A percentile compares a stretch with the other conserved stretches of the same genome.
phyloP scores from a whole-genome alignment of 2,329 filamentous ascomycete genomes.

The Microcyclospora pomicola region DNA sequence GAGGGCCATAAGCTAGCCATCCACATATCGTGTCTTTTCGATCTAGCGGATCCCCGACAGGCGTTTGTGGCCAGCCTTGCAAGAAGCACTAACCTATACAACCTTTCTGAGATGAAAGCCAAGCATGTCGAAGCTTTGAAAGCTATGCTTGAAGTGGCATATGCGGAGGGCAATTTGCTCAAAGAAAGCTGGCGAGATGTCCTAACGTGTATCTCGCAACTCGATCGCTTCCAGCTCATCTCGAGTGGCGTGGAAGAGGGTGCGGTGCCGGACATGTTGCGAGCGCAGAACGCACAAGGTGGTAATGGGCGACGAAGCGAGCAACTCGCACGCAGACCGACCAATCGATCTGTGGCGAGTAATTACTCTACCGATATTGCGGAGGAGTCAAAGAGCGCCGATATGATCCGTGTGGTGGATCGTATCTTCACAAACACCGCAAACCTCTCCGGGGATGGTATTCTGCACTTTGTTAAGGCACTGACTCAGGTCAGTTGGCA shows the following conservation, averaged over 20 bases:
- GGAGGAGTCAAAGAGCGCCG: conserved; percentile 79
- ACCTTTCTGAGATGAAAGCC: conserved; percentile 83
- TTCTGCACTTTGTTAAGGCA: conserved; percentile 85
- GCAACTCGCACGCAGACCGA: conserved; percentile 42
- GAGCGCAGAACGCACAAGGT: conserved; percentile 34
- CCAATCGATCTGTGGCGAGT: conserved; percentile 28
- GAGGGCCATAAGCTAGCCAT: conserved; percentile 93
- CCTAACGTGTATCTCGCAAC: conserved; percentile 84
- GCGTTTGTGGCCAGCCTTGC: conserved; percentile 89
- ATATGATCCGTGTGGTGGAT: conserved; percentile 85
- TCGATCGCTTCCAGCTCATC: conserved; percentile 88
- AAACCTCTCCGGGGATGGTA: conserved; percentile 82
- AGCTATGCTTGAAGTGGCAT: conserved; percentile 77
- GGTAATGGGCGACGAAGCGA: conserved; percentile 26
- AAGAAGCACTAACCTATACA: conserved; percentile 91
- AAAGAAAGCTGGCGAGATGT: conserved; percentile 92
- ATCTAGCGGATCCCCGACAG: conserved; percentile 80
- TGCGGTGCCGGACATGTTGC: conserved; percentile 79
- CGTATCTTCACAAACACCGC: conserved; percentile 95
- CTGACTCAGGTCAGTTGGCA: conserved; percentile 97
- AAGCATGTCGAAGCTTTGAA: conserved; percentile 96
- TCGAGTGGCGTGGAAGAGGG: conserved; percentile 90
- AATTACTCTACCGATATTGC: conserved; percentile 65
- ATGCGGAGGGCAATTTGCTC: conserved; percentile 81
- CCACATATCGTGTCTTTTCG: conserved; percentile 83